Base-by-base conservation (phyloP, 169 alveolate species). In the Plasmodium vinckei region DNA sequence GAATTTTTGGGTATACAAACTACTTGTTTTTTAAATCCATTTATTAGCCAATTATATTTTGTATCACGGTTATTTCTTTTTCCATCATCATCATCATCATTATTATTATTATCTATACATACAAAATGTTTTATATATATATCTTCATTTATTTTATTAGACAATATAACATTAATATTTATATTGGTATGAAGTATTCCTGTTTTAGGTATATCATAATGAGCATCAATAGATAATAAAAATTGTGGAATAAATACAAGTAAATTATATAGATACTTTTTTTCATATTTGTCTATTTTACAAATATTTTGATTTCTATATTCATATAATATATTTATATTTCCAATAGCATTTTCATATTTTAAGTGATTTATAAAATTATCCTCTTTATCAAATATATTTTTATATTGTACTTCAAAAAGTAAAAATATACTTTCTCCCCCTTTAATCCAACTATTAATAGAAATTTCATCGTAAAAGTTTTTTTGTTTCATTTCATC, bases 21-120 rank as follows among this genome's bases (percentile, higher is more conserved):
- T 56, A 82, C 72, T 49, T 33, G 67, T 71, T 82, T 82, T 65
- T 67, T 67, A 82, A 82, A 82, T 56, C 90, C 90, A 82, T 56
- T 82, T 60, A 82, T 82, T 67, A 82, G 49, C 90, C 90, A 82
- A 17, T 46, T 54, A 71, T 82, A 54, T 65, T 59, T 64, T 5
- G 53, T 61, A 1, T 51, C 69, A 39, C 56, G 13, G 33, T 23
- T 70, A n/a, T 33, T 54, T 13, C 12, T 67, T 64, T 33, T 17
- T 25, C 67, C 17, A 23, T 46, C 54, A 21, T 21, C 25, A 21
- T 21, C 25, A 21, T 21, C 17, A 23, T 46, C 6, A 33, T 27
- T 1, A 27, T 33, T 33, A 27, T 27, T 27, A 59, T 53, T 70
- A 59, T 82, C 72, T 27, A 54, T 70, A 59, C 54, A 67, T 17